A percentile compares a stretch with the other conserved stretches of the same genome.
phyloP scores from a whole-genome alignment of 2,329 filamentous ascomycete species.

The Remersonia thermophila region DNA sequence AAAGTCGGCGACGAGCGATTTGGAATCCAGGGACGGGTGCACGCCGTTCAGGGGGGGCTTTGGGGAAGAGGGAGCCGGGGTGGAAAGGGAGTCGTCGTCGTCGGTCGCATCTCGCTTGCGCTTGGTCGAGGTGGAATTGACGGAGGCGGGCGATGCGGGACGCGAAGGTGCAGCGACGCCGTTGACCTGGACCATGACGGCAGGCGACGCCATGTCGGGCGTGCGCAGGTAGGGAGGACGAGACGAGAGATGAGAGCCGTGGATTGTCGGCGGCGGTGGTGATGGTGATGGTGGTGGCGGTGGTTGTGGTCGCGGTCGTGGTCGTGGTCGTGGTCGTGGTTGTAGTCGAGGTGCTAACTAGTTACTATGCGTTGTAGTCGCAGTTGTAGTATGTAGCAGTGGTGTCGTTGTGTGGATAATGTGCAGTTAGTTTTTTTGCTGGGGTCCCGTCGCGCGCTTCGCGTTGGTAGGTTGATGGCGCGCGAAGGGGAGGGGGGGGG shows the following conservation, averaged over 20 bases:
- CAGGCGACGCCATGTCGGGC: conserved; percentile 22
- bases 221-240: too few relatives aligned
- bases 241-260: too few relatives aligned
- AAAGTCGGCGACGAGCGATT: conserved; percentile 29
- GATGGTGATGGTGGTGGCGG: too few relatives aligned
- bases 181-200: conserved; percentile 21
- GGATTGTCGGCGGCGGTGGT: too few relatives aligned
- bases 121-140: conserved; percentile 30
- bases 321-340: too few relatives aligned
- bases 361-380: background rate
- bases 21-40: conserved; percentile 19
- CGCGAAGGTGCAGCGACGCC: conserved; percentile 19
- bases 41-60: conserved; percentile 19
- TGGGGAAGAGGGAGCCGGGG: conserved; percentile 16
- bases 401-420: too few relatives aligned
- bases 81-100: conserved; percentile 20
- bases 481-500: too few relatives aligned
- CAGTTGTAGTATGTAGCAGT: background rate
- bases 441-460: too few relatives aligned
- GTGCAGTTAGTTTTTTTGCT: too few relatives aligned
- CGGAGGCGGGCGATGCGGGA: conserved; percentile 19
- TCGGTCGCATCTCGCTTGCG: conserved; percentile 45
- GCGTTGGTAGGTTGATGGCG: too few relatives aligned
- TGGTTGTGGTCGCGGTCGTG: too few relatives aligned
- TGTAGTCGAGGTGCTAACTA: too few relatives aligned